phyloP scores from a whole-genome alignment of 768 basidiomycete species.

The Gymnopilus junonius region DNA sequence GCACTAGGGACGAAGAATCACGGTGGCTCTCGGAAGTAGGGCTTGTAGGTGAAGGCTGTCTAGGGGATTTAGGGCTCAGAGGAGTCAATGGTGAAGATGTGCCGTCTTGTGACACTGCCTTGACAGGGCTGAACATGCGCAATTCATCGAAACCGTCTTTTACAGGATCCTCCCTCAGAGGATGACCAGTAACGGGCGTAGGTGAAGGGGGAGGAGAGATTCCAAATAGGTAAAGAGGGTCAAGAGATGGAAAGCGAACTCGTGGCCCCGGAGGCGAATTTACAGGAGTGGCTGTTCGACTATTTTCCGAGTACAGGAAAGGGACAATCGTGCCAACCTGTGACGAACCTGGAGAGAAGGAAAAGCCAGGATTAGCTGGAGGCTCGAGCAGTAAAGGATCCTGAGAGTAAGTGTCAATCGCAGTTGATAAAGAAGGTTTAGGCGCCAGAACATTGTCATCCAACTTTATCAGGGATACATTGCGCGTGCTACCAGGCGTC shows the following conservation, averaged over 20 bases:
- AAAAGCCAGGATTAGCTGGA: background rate
- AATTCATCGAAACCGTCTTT: slow-evolving; percentile 6
- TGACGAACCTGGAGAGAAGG: background rate
- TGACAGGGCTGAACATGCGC: slow-evolving; percentile 16
- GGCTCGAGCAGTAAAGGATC: slow-evolving; percentile 17
- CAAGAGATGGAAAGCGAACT: background rate
- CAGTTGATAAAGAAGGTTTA: background rate
- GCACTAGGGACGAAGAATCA: background rate
- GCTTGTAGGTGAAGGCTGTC: background rate
- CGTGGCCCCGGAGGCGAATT: slow-evolving; percentile 9
- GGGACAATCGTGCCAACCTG: background rate
- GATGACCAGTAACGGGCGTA: background rate
- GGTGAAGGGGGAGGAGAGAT: background rate
- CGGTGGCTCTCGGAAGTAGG: background rate
- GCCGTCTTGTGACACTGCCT: background rate
- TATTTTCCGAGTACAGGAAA: background rate
- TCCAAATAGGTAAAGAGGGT: background rate
- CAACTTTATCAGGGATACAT: background rate
- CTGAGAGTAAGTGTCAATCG: slow-evolving; percentile 6
- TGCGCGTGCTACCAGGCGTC: background rate
- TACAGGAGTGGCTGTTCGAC: slow-evolving; percentile 6
- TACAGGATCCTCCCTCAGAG: background rate
- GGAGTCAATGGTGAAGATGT: background rate
- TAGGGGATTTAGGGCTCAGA: background rate
- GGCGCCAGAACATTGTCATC: background rate